Evolutionary conservation across 805 yeast genomes (phyloP).

Genomic region (Candida khao-thaluensis): DNA sequence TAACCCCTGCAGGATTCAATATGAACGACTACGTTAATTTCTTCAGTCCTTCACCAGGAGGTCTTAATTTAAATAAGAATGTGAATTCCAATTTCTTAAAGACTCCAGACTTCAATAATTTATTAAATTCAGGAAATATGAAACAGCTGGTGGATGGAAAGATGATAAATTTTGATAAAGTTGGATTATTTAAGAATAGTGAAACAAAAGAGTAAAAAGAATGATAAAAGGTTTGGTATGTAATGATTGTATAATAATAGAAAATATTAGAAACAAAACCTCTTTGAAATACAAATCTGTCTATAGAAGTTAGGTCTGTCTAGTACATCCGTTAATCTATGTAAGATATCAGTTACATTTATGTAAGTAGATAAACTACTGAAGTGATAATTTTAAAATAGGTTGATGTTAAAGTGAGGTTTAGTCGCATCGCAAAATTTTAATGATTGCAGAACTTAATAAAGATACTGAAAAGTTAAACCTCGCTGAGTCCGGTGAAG

Average conservation of each 20-base stretch:
- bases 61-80: conserved; percentile 18
- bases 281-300: too few relatives aligned
- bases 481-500: neutral
- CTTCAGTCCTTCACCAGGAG: conserved; percentile 68
- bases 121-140: conserved; percentile 14
- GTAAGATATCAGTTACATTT: too few relatives aligned
- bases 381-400: too few relatives aligned
- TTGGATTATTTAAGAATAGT: conserved; percentile 23
- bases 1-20: conserved; percentile 68
- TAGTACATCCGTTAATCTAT: too few relatives aligned
- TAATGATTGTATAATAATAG: conserved; percentile 3
- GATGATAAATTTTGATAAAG: conserved; percentile 43
- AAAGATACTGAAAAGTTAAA: conserved; percentile 2
- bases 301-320: too few relatives aligned
- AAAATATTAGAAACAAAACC: too few relatives aligned
- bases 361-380: too few relatives aligned
- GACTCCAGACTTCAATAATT: conserved; percentile 42
- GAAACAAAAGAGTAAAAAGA: conserved; percentile 9
- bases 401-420: neutral
- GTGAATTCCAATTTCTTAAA: conserved; percentile 26
- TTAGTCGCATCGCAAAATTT: neutral
- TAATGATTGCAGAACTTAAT: conserved; percentile 1
- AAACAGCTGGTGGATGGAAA: conserved; percentile 38
- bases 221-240: neutral
- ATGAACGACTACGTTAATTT: conserved; percentile 81